Evolutionary conservation across 257 asterid species (phyloP), one percentile per base, ranked within the genome.

Genomic region (Coffea canephora): DNA sequence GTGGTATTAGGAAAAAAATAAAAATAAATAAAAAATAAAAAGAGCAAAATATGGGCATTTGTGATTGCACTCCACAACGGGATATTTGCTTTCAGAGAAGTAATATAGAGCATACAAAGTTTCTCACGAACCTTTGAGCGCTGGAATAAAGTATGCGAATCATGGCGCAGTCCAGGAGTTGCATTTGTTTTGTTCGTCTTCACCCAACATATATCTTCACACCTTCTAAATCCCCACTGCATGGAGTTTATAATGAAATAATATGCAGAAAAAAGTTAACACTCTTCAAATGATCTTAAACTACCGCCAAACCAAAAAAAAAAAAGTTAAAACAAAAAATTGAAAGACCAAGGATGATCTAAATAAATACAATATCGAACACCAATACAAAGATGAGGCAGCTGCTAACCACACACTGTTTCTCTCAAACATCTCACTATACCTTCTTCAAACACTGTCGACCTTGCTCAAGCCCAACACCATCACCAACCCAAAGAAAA

Each of bases 141-240:
- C 86, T 96, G 99, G 81, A 91, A 90, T 54, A 96, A 86, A 84
- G 99, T 96, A 86, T 89, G 98, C 82, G 98, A 92, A 87, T 96
- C 99, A 82, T 96, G 99, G 62, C 99, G 97, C 85, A 91, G 79
- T 79, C 98, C 99, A 59, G 97, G 97, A 83, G 97, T 89, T 77
- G 97, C 99, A 88, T 84, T 96, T 66, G 89, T 87, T 86, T 96
- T 96, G 86, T 96, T 96, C 36, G 97, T 92, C 90, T 96, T 96
- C 87, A 96, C 99, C 99, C 99, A 96, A 87, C 98, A 96, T 87
- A 96, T 94, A 85, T 96, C 99, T 89, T 96, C 99, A 89, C 99
- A 96, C 87, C 99, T 91, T 78, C 99, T 96, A 85, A 96, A 96
- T 83, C 99, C 99, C 99, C 99, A 96, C 99, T 96, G 82, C 80